Percentiles rank a stretch among this genome's conserved stretches.
phyloP scores from a whole-genome alignment of 2,329 filamentous ascomycete species.

The Xylaria sp. region DNA sequence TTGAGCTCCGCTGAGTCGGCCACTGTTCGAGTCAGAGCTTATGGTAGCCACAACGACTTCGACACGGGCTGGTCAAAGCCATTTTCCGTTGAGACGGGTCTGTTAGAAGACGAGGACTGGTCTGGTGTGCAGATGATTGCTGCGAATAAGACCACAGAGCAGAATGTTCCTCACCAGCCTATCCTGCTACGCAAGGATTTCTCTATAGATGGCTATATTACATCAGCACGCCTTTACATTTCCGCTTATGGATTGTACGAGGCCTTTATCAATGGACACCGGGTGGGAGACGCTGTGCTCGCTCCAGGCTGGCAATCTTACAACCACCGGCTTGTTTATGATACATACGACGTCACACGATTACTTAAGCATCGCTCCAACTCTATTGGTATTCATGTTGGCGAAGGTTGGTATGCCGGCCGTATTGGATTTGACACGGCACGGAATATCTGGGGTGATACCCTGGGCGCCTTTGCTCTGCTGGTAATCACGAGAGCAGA shows the following conservation, averaged over 20 bases:
- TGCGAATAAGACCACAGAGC: slow-evolving; percentile 46
- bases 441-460: slow-evolving; percentile 49
- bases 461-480: slow-evolving; percentile 46
- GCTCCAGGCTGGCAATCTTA: slow-evolving; percentile 66
- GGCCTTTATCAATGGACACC: slow-evolving; percentile 58
- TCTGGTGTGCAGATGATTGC: slow-evolving; percentile 47
- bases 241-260: slow-evolving; percentile 59
- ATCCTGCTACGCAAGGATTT: slow-evolving; percentile 52
- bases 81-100: slow-evolving; percentile 51
- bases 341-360: slow-evolving; percentile 61
- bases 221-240: slow-evolving; percentile 58
- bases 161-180: slow-evolving; percentile 46
- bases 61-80: slow-evolving; percentile 49
- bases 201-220: slow-evolving; percentile 36
- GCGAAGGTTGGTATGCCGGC: slow-evolving; percentile 63
- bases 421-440: slow-evolving; percentile 49
- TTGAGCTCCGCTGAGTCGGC: slow-evolving; percentile 49
- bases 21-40: slow-evolving; percentile 50
- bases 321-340: slow-evolving; percentile 60
- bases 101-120: slow-evolving; percentile 49
- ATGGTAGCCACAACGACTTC: slow-evolving; percentile 41
- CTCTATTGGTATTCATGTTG: slow-evolving; percentile 57
- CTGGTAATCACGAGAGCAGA: slow-evolving; percentile 43
- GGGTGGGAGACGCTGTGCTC: slow-evolving; percentile 54
- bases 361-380: slow-evolving; percentile 54